These are phyloP conservation scores for Plasmodium vinckei DNA, from an alignment of 169 alveolate species.

Conservation along the genomic window DNA sequence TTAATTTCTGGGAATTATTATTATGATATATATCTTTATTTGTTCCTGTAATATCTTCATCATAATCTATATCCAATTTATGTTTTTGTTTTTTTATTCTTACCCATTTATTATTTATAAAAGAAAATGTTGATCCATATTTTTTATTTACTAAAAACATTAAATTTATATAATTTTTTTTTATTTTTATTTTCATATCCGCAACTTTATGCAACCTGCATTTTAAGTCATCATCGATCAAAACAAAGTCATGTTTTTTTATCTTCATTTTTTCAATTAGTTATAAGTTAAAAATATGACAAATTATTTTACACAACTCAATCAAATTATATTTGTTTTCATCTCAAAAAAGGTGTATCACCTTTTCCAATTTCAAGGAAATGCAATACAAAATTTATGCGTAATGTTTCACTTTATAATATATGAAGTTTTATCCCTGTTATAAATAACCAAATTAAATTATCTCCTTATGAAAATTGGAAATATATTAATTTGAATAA, in stretches of 20 bases:
- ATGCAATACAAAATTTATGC: no score
- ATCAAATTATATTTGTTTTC: no score
- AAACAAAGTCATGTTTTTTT: conserved; percentile 58
- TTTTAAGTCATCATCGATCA: conserved; percentile 55
- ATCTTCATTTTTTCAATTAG: conserved; percentile 14
- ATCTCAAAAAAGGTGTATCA: no score
- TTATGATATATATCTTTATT: conserved; percentile 48
- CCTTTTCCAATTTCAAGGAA: no score
- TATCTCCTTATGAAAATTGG: no score
- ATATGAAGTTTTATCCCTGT: no score
- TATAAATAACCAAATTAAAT: no score
- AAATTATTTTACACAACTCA: neutral
- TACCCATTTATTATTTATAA: conserved; percentile 58
- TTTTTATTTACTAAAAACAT: conserved; percentile 54
- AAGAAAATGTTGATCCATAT: conserved; percentile 63
- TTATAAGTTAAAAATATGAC: neutral
- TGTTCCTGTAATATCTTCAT: conserved; percentile 43
- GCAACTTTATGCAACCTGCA: conserved; percentile 49
- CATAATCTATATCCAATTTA: conserved; percentile 33
- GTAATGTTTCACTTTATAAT: no score
- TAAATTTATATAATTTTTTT: conserved; percentile 35
- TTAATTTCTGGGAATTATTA: conserved; percentile 50
- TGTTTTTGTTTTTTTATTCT: conserved; percentile 28
- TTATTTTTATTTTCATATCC: conserved; percentile 60
- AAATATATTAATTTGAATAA: no score